phyloP scores from a whole-genome alignment of 2,329 filamentous ascomycete species.

The Cladosporium sp. region DNA sequence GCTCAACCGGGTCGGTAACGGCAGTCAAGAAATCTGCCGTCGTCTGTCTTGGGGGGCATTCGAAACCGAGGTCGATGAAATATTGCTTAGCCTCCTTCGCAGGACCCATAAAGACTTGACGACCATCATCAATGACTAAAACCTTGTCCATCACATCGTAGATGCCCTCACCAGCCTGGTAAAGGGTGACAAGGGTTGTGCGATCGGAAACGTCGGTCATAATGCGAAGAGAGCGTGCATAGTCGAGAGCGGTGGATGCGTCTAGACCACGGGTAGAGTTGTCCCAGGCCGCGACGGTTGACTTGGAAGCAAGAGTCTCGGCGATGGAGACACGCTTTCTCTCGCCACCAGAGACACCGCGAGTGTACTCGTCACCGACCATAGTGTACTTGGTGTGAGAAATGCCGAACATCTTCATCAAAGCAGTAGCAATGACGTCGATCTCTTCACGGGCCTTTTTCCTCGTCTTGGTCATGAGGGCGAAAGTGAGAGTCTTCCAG shows the following conservation, averaged over 20 bases:
- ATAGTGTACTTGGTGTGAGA: slow-evolving; percentile 68
- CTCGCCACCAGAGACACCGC: slow-evolving; percentile 75
- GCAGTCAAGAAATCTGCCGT: slow-evolving; percentile 76
- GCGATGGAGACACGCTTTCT: slow-evolving; percentile 75
- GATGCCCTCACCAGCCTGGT: slow-evolving; percentile 66
- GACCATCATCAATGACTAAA: slow-evolving; percentile 67
- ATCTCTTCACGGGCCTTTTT: slow-evolving; percentile 61
- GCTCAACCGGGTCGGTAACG: slow-evolving; percentile 67
- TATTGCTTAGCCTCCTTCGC: slow-evolving; percentile 58
- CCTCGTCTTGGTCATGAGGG: slow-evolving; percentile 69
- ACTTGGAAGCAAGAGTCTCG: slow-evolving; percentile 69
- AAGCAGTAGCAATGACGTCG: slow-evolving; percentile 62
- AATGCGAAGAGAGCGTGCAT: slow-evolving; percentile 69
- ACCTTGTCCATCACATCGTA: slow-evolving; percentile 77
- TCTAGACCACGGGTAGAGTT: slow-evolving; percentile 78
- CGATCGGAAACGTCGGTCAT: slow-evolving; percentile 73
- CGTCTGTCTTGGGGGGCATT: slow-evolving; percentile 58
- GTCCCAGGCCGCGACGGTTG: slow-evolving; percentile 71
- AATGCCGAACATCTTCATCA: slow-evolving; percentile 76
- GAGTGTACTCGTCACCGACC: slow-evolving; percentile 68
- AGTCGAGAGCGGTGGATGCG: slow-evolving; percentile 72
- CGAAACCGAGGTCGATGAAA: slow-evolving; percentile 61
- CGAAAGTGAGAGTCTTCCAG: slow-evolving; percentile 72
- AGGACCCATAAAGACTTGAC: slow-evolving; percentile 63
- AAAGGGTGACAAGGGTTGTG: slow-evolving; percentile 66